phyloP scores from a whole-genome alignment of 805 yeast genomes.

The Wickerhamomyces bisporus region DNA sequence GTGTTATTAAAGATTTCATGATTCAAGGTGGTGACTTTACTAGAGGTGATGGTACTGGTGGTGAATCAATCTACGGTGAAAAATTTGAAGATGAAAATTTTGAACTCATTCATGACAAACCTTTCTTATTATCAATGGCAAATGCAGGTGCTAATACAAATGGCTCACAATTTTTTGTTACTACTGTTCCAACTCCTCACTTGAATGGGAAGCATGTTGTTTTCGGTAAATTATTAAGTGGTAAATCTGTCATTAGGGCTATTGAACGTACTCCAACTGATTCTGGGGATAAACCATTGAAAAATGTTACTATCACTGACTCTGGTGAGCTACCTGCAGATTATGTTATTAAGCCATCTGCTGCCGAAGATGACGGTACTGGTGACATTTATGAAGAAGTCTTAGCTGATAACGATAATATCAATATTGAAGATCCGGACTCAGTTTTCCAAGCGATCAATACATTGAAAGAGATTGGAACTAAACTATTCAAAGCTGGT shows the following conservation, averaged over 20 bases:
- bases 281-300: slow-evolving; percentile 62
- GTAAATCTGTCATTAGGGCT: slow-evolving; percentile 73
- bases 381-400: slow-evolving; percentile 80
- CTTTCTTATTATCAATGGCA: slow-evolving; percentile 93
- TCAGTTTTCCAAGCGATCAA: slow-evolving; percentile 63
- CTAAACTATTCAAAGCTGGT: slow-evolving; percentile 64
- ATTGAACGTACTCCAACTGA: slow-evolving; percentile 70
- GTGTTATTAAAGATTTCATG: slow-evolving; percentile 88
- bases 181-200: slow-evolving; percentile 91
- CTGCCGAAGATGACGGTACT: slow-evolving; percentile 62
- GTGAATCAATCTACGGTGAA: slow-evolving; percentile 78
- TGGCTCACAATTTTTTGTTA: slow-evolving; percentile 93
- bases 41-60: slow-evolving; percentile 69
- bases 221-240: slow-evolving; percentile 82
- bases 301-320: slow-evolving; percentile 65
- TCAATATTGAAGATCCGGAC: slow-evolving; percentile 55
- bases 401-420: slow-evolving; percentile 66
- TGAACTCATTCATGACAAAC: slow-evolving; percentile 66
- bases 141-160: slow-evolving; percentile 94
- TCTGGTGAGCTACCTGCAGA: slow-evolving; percentile 74
- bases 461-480: slow-evolving; percentile 71
- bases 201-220: slow-evolving; percentile 95
- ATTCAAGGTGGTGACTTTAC: slow-evolving; percentile 94
- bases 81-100: slow-evolving; percentile 91
- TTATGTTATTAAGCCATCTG: slow-evolving; percentile 39